A percentile compares a stretch with the other conserved stretches of the same genome.
Conservation (phyloP, 352 stramenopile species). For the Globisporangium lucens region DNA sequence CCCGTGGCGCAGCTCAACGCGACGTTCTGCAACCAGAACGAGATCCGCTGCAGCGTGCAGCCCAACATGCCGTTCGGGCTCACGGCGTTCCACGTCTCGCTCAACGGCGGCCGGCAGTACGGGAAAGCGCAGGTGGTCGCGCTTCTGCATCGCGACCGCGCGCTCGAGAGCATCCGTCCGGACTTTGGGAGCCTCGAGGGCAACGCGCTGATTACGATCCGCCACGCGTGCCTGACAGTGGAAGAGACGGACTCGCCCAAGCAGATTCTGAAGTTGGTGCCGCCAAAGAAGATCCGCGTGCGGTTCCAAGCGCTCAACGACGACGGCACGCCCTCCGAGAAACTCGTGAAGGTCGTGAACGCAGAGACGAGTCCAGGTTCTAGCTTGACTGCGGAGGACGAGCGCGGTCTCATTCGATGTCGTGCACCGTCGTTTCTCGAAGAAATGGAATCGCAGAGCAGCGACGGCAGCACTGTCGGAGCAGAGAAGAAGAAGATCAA, state of each 20-base stretch:
- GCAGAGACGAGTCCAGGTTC: slow-evolving; percentile 15
- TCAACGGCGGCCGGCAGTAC: slow-evolving; percentile 67
- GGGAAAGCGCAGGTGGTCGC: slow-evolving; percentile 33
- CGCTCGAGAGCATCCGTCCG: slow-evolving; percentile 32
- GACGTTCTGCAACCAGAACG: slow-evolving; percentile 39
- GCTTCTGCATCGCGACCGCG: slow-evolving; percentile 49
- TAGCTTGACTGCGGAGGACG: slow-evolving; percentile 13
- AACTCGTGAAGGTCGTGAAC: slow-evolving; percentile 32
- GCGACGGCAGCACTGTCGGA: neutral
- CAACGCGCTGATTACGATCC: slow-evolving; percentile 28
- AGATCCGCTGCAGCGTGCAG: slow-evolving; percentile 58
- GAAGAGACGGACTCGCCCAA: slow-evolving; percentile 42
- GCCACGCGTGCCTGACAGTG: slow-evolving; percentile 27
- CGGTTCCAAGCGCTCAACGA: slow-evolving; percentile 45
- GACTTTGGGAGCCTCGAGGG: slow-evolving; percentile 42
- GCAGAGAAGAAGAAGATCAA: slow-evolving; percentile 2
- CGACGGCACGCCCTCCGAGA: slow-evolving; percentile 18
- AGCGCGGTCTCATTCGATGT: slow-evolving; percentile 31
- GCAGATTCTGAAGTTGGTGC: slow-evolving; percentile 44
- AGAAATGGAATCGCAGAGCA: slow-evolving; percentile 29
- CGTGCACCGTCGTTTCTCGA: slow-evolving; percentile 55
- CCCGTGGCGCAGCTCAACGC: slow-evolving; percentile 45
- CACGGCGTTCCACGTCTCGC: slow-evolving; percentile 47
- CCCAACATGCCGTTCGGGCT: slow-evolving; percentile 68
- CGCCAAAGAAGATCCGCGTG: slow-evolving; percentile 41